Percentiles rank a stretch among this genome's conserved stretches.
phyloP scores from a whole-genome alignment of 148 eudicot species.

The Dianthus caryophyllus region DNA sequence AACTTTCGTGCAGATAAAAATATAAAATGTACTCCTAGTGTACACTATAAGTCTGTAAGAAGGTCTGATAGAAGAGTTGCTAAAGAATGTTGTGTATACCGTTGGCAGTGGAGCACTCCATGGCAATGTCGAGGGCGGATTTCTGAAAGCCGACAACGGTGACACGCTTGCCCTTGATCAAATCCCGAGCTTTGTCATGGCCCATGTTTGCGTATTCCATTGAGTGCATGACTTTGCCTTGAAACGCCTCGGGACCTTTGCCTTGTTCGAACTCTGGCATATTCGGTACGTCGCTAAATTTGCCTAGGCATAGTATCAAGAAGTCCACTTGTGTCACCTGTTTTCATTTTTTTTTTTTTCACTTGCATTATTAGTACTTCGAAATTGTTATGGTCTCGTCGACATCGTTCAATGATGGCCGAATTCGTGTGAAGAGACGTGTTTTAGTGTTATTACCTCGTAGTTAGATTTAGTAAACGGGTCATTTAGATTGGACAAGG shows the following conservation, averaged over 20 bases:
- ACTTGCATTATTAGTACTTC: background rate
- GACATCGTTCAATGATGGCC: no score
- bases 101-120: conserved; percentile 48
- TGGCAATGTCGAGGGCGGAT: conserved; percentile 63
- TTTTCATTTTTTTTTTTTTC: background rate
- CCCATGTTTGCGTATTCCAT: conserved; percentile 53
- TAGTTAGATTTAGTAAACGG: no score
- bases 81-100: no score
- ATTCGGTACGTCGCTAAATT: conserved; percentile 49
- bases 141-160: conserved; percentile 61
- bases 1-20: no score
- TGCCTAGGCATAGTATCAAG: conserved; percentile 53
- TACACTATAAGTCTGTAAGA: no score
- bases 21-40: no score
- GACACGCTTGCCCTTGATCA: conserved; percentile 45
- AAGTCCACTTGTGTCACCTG: conserved; percentile 43
- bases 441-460: no score
- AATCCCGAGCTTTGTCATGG: conserved; percentile 26
- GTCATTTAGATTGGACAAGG: no score
- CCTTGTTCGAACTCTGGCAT: conserved; percentile 56
- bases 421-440: no score
- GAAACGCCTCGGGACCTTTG: conserved; percentile 51
- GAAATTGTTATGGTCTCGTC: no score
- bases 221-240: conserved; percentile 60
- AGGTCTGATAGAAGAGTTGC: no score